Evolutionary conservation across 2,329 filamentous ascomycete species (phyloP), one percentile per base, ranked within the genome.

Genomic region (Metarhizium humberi): DNA sequence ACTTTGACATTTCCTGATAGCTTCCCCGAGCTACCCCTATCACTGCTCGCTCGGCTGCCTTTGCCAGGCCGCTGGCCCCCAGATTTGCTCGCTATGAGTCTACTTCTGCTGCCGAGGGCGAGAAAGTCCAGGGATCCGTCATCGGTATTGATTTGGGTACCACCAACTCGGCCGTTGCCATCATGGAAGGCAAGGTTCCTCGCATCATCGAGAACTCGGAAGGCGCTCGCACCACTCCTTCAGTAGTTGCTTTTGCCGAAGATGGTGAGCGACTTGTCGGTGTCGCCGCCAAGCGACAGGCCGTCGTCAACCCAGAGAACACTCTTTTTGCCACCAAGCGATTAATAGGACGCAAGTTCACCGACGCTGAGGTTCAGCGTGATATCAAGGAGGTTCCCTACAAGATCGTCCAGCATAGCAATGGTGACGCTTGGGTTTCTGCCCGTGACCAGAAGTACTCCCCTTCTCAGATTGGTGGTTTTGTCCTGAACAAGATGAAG

Each of bases 91-190:
- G 88, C 67, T 90, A 88, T 78, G 87, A 88, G 73, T 87, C 85
- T 45, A 87, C 88, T 64, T 61, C 67, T 55, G 62, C 69, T 54
- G 66, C 64, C 30, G 66, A 70, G 52, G 64, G 64, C 43, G 85
- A 88, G 63, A 96, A 96, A 84, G 90, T 97, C 59, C 90, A 92
- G 78, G 94, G 94, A 70, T 78, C 89, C 69, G 92, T 97, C 73
- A 96, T 97, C 69, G 94, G 94, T 86, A 96, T 97, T 73, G 92
- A 97, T 82, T 78, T 97, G 69, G 92, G 92, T 71, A 97, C 92
- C 71, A 97, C 92, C 67, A 97, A 97, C 84, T 96, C 92, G 58
- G 92, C 92, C 56, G 92, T 97, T 59, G 92, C 92, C 68, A 80
- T 97, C 62, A 96, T 97, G 92, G 92, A 97, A 81, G 94, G 92